Conservation (phyloP, 164 flowering plant genomes). For the Magnolia officinalis region DNA sequence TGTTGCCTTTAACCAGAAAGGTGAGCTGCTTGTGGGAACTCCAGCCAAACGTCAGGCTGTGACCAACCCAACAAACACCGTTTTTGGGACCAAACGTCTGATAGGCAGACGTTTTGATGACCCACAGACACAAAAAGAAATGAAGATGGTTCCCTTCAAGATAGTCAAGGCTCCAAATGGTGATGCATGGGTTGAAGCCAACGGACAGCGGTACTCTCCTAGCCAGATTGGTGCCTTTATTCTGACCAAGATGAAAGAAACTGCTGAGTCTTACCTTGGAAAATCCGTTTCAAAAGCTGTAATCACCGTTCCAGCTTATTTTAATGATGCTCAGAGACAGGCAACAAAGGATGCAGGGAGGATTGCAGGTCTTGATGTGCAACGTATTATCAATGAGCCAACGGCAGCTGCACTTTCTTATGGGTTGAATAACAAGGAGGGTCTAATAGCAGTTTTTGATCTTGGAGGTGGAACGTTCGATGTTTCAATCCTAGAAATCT, state of each 20-base stretch:
- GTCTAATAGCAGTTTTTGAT: constrained; percentile 66
- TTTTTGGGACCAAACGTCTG: constrained; percentile 59
- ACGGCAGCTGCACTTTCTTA: constrained; percentile 77
- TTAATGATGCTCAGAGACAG: constrained; percentile 74
- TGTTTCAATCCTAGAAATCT: constrained; percentile 65
- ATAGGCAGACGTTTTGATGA: constrained; percentile 67
- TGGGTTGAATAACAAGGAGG: constrained; percentile 68
- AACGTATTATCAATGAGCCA: constrained; percentile 74
- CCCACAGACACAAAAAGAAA: constrained; percentile 64
- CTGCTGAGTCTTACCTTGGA: constrained; percentile 65
- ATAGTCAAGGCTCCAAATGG: constrained; percentile 68
- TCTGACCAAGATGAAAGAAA: constrained; percentile 71
- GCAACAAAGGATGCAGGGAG: constrained; percentile 79
- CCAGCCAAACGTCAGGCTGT: constrained; percentile 76
- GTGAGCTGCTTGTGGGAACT: constrained; percentile 57
- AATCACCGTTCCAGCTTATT: constrained; percentile 68
- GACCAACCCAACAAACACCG: constrained; percentile 59
- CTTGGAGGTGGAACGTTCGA: constrained; percentile 86
- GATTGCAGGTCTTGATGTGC: constrained; percentile 66
- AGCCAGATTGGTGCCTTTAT: constrained; percentile 74
- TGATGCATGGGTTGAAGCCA: constrained; percentile 75
- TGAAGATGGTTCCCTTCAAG: constrained; percentile 74
- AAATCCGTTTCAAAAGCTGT: constrained; percentile 59
- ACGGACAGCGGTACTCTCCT: constrained; percentile 61
- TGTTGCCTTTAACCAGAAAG: constrained; percentile 56